phyloP scores from a whole-genome alignment of 768 basidiomycete species.

The Strobilomyces echinocephalus region DNA sequence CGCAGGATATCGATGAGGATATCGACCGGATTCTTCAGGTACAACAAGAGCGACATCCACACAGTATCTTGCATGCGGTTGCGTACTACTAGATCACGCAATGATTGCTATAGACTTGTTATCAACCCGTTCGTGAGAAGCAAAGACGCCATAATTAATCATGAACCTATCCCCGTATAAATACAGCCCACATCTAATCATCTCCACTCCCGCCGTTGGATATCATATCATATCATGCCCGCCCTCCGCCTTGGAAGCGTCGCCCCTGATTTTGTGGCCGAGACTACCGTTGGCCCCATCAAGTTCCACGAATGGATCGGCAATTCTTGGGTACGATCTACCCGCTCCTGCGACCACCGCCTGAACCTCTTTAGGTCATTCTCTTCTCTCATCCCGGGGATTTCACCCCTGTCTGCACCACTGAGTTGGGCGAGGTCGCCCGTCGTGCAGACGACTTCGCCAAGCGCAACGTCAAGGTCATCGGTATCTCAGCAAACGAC shows the following conservation, averaged over 20 bases:
- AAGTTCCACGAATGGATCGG: slow-evolving; percentile 93
- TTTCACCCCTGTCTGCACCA: slow-evolving; percentile 93
- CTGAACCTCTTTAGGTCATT: slow-evolving; percentile 49
- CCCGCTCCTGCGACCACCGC: neutral
- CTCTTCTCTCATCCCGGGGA: slow-evolving; percentile 95
- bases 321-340: slow-evolving; percentile 66
- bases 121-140: slow-evolving; percentile 52
- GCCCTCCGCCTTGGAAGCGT: slow-evolving; percentile 77
- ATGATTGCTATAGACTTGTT: slow-evolving; percentile 19
- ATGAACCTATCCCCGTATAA: slow-evolving; percentile 12
- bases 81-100: slow-evolving; percentile 68
- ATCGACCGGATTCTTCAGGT: slow-evolving; percentile 80
- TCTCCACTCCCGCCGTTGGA: neutral
- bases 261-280: slow-evolving; percentile 88
- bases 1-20: slow-evolving; percentile 85
- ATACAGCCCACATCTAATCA: slow-evolving; percentile 5
- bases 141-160: slow-evolving; percentile 49
- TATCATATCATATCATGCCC: slow-evolving; percentile 30
- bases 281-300: slow-evolving; percentile 84
- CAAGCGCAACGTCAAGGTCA: slow-evolving; percentile 87
- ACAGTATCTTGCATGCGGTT: slow-evolving; percentile 85
- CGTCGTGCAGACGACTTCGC: slow-evolving; percentile 80
- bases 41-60: slow-evolving; percentile 89
- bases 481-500: slow-evolving; percentile 89
- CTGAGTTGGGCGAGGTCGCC: slow-evolving; percentile 95